phyloP scores from a whole-genome alignment of 176 grass and related monocot species.

The Ampelocalamus luodianensis region DNA sequence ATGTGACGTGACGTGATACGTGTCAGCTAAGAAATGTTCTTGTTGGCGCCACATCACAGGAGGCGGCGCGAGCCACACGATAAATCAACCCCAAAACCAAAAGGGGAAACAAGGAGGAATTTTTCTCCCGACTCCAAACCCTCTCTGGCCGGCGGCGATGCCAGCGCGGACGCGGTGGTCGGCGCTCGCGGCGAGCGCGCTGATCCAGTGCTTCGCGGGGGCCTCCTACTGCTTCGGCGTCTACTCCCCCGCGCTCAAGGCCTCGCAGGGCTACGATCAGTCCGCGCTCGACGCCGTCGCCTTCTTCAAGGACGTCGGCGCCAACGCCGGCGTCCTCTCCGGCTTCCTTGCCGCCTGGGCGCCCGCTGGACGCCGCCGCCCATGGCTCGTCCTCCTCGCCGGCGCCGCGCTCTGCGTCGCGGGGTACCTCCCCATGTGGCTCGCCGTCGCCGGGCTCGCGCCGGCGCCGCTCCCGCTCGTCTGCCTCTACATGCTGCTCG shows the following conservation, averaged over 20 bases:
- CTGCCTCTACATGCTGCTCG: conserved; percentile 86
- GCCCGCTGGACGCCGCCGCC: conserved; percentile 10
- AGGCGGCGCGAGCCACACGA: too few species aligned
- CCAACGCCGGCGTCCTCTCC: conserved; percentile 85
- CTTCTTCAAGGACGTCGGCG: conserved; percentile 96
- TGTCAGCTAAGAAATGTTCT: too few species aligned
- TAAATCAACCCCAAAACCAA: too few species aligned
- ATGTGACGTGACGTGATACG: too few species aligned
- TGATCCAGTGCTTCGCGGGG: conserved; percentile 73
- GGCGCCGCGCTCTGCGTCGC: conserved; percentile 64
- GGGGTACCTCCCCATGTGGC: conserved; percentile 83
- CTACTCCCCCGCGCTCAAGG: conserved; percentile 76
- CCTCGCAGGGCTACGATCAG: conserved; percentile 81
- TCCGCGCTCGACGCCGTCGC: conserved; percentile 84
- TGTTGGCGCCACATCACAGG: too few species aligned
- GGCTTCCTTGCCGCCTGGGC: conserved; percentile 71
- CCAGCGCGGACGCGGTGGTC: conserved; percentile 60
- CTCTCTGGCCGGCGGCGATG: neutral
- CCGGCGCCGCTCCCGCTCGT: conserved; percentile 55
- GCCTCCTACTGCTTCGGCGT: conserved; percentile 80
- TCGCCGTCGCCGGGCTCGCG: conserved; percentile 59
- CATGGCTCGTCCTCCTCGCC: conserved; percentile 66
- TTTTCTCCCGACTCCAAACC: neutral
- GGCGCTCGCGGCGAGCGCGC: conserved; percentile 67
- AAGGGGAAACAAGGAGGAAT: neutral